Conservation (phyloP, 2,329 filamentous ascomycete genomes). For the Paecilomyces niveus region DNA sequence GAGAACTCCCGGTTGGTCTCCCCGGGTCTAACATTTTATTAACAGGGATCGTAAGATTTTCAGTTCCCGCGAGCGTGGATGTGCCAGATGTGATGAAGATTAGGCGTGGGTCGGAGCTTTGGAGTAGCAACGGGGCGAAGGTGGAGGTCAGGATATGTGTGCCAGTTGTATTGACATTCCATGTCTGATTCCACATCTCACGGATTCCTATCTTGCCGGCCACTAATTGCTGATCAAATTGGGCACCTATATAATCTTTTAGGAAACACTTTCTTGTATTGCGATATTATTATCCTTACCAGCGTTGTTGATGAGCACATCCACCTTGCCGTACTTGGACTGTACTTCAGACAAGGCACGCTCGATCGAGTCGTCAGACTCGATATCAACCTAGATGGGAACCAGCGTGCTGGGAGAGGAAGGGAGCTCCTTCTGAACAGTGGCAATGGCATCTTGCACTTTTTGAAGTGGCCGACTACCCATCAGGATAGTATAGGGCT, state of each 20-base stretch:
- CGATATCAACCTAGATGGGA: conserved; percentile 47
- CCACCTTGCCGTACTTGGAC: conserved; percentile 39
- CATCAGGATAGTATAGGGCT: conserved; percentile 50
- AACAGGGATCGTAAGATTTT: background rate
- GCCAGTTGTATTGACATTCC: conserved; percentile 46
- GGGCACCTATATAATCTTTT: no score
- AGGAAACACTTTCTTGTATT: no score
- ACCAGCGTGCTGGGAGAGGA: conserved; percentile 37
- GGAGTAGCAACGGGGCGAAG: conserved; percentile 48
- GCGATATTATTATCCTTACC: conserved; percentile 24
- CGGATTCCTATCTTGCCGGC: conserved; percentile 17
- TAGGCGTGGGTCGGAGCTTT: conserved; percentile 39
- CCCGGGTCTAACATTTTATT: no score
- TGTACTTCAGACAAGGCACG: conserved; percentile 38
- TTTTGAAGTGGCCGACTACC: conserved; percentile 48
- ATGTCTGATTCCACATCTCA: conserved; percentile 40
- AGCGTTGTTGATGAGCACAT: conserved; percentile 53
- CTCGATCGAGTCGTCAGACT: conserved; percentile 46
- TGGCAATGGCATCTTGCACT: conserved; percentile 41
- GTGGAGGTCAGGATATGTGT: conserved; percentile 39
- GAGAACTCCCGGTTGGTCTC: no score
- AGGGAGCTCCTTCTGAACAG: conserved; percentile 36
- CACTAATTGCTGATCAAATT: background rate
- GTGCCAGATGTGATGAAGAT: conserved; percentile 43
- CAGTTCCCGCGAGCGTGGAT: conserved; percentile 25